Conservation (phyloP, 805 yeast species). For the Ogataea saltuana region DNA sequence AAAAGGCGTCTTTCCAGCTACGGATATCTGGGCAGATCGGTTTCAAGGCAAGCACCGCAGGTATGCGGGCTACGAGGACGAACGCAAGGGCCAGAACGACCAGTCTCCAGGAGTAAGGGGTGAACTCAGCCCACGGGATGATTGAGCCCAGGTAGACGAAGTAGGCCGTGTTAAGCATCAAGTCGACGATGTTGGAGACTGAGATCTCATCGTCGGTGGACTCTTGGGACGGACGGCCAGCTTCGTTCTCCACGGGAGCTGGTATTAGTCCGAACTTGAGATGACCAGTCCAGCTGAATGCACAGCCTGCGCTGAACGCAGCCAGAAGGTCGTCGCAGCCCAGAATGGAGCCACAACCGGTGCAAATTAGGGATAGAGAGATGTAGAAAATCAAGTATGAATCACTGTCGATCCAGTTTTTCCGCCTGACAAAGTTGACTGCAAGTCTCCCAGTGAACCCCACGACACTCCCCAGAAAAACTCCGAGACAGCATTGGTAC, state of each 20-base stretch:
- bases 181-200: conserved; percentile 84
- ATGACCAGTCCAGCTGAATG: conserved; percentile 89
- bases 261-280: conserved; percentile 11
- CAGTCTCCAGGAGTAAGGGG: conserved; percentile 77
- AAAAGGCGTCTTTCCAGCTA: conserved; percentile 90
- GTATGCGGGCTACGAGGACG: conserved; percentile 75
- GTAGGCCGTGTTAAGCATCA: conserved; percentile 78
- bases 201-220: conserved; percentile 54
- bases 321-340: conserved; percentile 90
- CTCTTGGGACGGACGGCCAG: too few relatives aligned
- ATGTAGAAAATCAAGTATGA: conserved; percentile 84
- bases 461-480: conserved; percentile 66
- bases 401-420: conserved; percentile 78
- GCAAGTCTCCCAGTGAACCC: conserved; percentile 73
- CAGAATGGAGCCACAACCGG: conserved; percentile 84
- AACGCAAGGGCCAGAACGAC: conserved; percentile 73
- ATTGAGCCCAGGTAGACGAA: conserved; percentile 90
- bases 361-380: conserved; percentile 77
- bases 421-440: conserved; percentile 70
- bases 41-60: conserved; percentile 73
- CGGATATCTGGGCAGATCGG: conserved; percentile 85
- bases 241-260: conserved; percentile 3
- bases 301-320: conserved; percentile 90
- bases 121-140: conserved; percentile 81
- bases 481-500: conserved; percentile 82